phyloP scores from a whole-genome alignment of 306 rosid species.

The Lotus japonicus region DNA sequence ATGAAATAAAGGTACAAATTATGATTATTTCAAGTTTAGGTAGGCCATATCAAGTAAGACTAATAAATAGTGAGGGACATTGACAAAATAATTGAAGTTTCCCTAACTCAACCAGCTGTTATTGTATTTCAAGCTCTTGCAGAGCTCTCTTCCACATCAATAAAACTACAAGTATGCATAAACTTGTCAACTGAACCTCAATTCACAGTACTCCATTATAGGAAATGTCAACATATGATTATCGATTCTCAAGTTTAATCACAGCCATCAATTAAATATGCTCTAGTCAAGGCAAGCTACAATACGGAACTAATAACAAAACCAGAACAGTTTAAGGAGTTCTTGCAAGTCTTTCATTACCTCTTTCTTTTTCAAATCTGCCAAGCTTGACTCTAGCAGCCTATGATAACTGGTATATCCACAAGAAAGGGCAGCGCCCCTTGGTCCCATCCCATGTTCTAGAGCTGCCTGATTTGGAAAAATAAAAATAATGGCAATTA shows the following conservation, averaged over 20 bases:
- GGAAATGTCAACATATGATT: background rate
- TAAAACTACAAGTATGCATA: background rate
- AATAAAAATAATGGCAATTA: background rate
- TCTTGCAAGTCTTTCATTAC: slow-evolving; percentile 32
- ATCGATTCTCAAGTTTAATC: background rate
- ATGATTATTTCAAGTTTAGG: no score
- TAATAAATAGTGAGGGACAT: background rate
- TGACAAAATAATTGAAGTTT: background rate
- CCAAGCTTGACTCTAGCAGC: slow-evolving; percentile 68
- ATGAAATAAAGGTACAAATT: no score
- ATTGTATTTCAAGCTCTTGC: background rate
- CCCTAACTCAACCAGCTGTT: background rate
- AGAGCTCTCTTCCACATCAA: background rate
- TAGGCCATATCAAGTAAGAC: no score
- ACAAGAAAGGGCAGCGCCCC: slow-evolving; percentile 90
- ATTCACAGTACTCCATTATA: background rate
- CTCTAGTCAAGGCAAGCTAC: background rate
- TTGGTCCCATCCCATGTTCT: slow-evolving; percentile 92
- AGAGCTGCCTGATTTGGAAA: slow-evolving; percentile 60
- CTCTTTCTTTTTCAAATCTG: slow-evolving; percentile 93
- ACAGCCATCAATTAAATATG: background rate
- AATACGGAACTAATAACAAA: background rate
- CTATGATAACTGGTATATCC: slow-evolving; percentile 94
- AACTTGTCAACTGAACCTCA: slow-evolving; percentile 1
- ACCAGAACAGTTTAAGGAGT: background rate